Percentiles rank a stretch among this genome's conserved stretches.
Conservation (phyloP, 257 asterid genomes). For the Leptodermis oblonga region DNA sequence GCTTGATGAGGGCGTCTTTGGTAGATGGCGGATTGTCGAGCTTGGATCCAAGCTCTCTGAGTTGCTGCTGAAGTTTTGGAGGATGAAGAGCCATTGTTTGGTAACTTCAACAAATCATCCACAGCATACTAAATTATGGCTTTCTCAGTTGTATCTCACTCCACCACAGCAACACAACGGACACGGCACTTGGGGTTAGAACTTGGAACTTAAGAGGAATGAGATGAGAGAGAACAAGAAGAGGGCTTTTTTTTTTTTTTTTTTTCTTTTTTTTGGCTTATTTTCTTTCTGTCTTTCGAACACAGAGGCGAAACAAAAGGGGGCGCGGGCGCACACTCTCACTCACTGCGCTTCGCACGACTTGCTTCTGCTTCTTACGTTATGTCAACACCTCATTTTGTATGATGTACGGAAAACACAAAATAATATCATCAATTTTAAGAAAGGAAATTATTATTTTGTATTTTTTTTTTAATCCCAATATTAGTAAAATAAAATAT, state of each 20-base stretch:
- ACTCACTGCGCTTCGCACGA: background rate
- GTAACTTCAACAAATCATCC: background rate
- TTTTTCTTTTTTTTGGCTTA: background rate
- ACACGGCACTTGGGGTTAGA: background rate
- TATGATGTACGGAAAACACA: too few species aligned
- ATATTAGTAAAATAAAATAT: too few species aligned
- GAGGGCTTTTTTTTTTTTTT: background rate
- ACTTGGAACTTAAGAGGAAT: background rate
- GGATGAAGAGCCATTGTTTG: constrained; percentile 41
- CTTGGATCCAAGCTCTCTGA: constrained; percentile 45
- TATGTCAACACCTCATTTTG: too few species aligned
- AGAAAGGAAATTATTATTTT: too few species aligned
- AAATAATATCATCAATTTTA: too few species aligned
- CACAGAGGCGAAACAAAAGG: constrained; percentile 7
- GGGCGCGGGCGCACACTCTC: background rate
- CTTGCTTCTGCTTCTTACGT: too few species aligned
- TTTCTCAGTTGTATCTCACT: background rate
- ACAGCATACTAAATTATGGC: background rate
- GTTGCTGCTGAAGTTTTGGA: constrained; percentile 69
- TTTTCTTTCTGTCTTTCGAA: background rate
- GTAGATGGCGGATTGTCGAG: constrained; percentile 62
- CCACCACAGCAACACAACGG: background rate
- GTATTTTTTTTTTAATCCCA: too few species aligned
- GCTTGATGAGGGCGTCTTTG: constrained; percentile 71
- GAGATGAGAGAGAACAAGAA: background rate